Percentiles rank a stretch among this genome's conserved stretches.
Conservation (phyloP, 148 eudicot species). For the Rhododendron molle region DNA sequence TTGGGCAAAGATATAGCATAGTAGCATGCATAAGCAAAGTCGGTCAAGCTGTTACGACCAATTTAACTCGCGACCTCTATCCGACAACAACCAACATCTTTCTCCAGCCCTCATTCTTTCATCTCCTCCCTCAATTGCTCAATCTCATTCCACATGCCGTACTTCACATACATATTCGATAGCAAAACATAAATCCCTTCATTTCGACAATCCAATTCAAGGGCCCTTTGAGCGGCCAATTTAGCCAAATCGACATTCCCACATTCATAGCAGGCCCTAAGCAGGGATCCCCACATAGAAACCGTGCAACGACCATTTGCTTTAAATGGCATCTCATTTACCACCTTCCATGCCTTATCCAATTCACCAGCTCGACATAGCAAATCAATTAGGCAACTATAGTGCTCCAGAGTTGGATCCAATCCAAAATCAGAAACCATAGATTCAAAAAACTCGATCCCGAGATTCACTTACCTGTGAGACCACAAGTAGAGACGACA, state of each 20-base stretch:
- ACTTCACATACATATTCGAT: constrained; percentile 56
- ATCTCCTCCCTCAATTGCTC: constrained; percentile 44
- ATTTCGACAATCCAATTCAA: constrained; percentile 58
- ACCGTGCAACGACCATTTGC: constrained; percentile 26
- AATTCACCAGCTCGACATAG: constrained; percentile 74
- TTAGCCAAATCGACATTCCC: constrained; percentile 56
- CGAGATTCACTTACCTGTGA: constrained; percentile 64
- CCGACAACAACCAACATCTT: constrained; percentile 67
- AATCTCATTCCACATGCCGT: constrained; percentile 61
- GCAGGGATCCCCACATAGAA: constrained; percentile 67
- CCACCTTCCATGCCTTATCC: constrained; percentile 58
- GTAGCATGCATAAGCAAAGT: neutral
- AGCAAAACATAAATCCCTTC: constrained; percentile 53
- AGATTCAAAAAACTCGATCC: constrained; percentile 49
- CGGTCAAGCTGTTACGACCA: neutral
- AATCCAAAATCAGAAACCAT: constrained; percentile 49
- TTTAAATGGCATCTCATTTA: constrained; percentile 35
- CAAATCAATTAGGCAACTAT: constrained; percentile 60
- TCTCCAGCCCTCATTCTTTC: constrained; percentile 52
- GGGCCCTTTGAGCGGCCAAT: constrained; percentile 64
- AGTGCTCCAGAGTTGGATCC: constrained; percentile 55
- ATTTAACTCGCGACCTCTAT: constrained; percentile 30
- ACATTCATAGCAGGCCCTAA: constrained; percentile 50
- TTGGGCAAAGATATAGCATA: neutral
- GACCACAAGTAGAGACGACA: constrained; percentile 58